Conservation (phyloP, 768 basidiomycete species). For the Grammothele lineata region DNA sequence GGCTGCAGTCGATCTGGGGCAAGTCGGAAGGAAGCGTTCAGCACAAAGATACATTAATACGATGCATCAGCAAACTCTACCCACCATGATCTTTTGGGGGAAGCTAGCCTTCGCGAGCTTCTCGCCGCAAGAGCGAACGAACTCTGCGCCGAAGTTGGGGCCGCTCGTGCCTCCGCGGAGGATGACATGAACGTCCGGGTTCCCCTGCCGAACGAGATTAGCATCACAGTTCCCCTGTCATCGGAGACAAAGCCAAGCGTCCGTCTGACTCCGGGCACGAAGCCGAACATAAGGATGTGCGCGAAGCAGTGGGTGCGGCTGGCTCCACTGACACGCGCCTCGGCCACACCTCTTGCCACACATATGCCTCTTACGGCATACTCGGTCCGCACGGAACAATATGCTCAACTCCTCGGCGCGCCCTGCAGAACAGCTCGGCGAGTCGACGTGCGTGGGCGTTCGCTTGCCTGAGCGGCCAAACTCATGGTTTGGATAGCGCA, state of each 20-base stretch:
- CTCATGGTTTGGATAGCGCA: not conserved
- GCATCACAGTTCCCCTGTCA: not conserved
- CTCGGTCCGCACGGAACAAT: too few species aligned
- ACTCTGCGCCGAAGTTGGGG: slow-evolving; percentile 82
- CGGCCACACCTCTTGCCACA: too few species aligned
- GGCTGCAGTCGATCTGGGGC: slow-evolving; percentile 88
- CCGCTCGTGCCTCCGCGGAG: slow-evolving; percentile 86
- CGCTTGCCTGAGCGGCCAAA: too few species aligned
- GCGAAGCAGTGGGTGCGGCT: not conserved
- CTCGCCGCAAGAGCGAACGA: slow-evolving; percentile 68
- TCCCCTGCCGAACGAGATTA: slow-evolving; percentile 49
- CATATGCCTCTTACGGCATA: too few species aligned
- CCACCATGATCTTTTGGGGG: slow-evolving; percentile 81
- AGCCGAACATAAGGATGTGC: not conserved
- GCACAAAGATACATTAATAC: not conserved
- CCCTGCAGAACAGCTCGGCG: not conserved
- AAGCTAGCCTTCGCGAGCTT: slow-evolving; percentile 80
- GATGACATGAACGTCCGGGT: slow-evolving; percentile 91
- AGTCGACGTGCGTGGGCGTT: too few species aligned
- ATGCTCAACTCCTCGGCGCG: not conserved
- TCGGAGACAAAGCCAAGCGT: too few species aligned
- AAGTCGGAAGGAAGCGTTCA: not conserved
- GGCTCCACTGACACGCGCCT: not conserved
- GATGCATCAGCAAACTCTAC: too few species aligned
- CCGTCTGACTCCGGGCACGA: too few species aligned